Percentiles rank a stretch among this genome's conserved stretches.
phyloP scores from a whole-genome alignment of 495 filamentous ascomycete species.

The Hypoxylon lienhwacheense region DNA sequence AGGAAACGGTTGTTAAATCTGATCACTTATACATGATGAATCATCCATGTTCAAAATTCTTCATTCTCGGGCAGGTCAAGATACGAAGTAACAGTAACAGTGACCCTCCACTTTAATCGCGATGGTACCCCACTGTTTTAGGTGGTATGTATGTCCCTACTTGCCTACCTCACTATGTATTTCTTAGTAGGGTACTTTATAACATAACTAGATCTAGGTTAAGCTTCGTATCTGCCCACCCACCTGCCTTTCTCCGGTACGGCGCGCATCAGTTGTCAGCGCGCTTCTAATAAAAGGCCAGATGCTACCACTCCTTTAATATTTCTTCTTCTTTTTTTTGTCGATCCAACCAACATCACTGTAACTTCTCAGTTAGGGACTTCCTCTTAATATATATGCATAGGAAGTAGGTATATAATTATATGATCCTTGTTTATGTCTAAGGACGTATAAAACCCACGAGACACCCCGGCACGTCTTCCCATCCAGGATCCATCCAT shows the following conservation, averaged over 20 bases:
- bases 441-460: slow-evolving; percentile 1
- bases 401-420: background rate
- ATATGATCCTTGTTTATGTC: slow-evolving; percentile 5
- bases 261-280: slow-evolving; percentile 1
- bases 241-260: slow-evolving; percentile 9
- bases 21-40: background rate
- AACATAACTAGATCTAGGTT: slow-evolving; percentile 26
- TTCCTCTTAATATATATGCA: slow-evolving; percentile 8
- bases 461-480: background rate
- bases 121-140: slow-evolving; percentile 18
- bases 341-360: slow-evolving; percentile 1
- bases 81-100: background rate
- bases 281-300: slow-evolving; percentile 25
- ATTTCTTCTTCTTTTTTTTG: background rate
- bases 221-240: background rate
- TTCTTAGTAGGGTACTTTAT: no score
- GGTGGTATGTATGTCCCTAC: no score
- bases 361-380: slow-evolving; percentile 10
- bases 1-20: slow-evolving; percentile 1
- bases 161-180: no score
- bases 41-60: background rate
- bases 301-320: background rate
- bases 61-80: slow-evolving; percentile 1
- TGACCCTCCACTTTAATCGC: slow-evolving; percentile 9
- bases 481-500: no score